Evolutionary conservation across 257 asterid genomes (phyloP).

Genomic region (Anisodus tanguticus): DNA sequence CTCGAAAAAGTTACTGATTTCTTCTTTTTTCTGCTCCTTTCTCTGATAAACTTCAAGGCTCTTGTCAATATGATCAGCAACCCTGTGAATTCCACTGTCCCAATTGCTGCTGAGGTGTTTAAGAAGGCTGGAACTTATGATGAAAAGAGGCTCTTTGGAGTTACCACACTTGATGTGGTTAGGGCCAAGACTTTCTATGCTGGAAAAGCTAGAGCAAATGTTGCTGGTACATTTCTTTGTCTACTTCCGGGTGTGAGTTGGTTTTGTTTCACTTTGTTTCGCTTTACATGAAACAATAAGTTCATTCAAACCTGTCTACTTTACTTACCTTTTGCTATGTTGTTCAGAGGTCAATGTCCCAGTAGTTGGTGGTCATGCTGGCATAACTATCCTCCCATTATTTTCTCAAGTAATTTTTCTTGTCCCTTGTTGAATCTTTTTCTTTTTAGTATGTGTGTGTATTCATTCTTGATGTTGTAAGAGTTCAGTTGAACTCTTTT

Average conservation of each 20-base stretch:
- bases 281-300: background rate
- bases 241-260: background rate
- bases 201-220: conserved; percentile 77
- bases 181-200: conserved; percentile 94
- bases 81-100: conserved; percentile 93
- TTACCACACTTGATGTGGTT: conserved; percentile 94
- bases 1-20: background rate
- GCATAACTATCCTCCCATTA: conserved; percentile 91
- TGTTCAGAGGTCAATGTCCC: conserved; percentile 80
- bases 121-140: conserved; percentile 82
- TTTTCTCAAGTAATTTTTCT: conserved; percentile 69
- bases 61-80: conserved; percentile 88
- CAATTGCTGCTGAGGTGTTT: conserved; percentile 92
- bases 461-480: background rate
- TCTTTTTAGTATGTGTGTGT: background rate
- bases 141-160: conserved; percentile 75
- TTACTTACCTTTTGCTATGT: conserved; percentile 23
- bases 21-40: background rate
- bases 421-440: background rate
- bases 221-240: conserved; percentile 54
- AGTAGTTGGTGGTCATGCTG: conserved; percentile 95
- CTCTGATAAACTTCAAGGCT: conserved; percentile 50
- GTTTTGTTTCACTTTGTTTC: background rate
- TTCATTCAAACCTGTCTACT: conserved; percentile 20
- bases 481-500: background rate